Evolutionary conservation across 768 basidiomycete genomes (phyloP), one percentile per base, ranked within the genome.

Genomic region (Candolleomyces efflorescens): DNA sequence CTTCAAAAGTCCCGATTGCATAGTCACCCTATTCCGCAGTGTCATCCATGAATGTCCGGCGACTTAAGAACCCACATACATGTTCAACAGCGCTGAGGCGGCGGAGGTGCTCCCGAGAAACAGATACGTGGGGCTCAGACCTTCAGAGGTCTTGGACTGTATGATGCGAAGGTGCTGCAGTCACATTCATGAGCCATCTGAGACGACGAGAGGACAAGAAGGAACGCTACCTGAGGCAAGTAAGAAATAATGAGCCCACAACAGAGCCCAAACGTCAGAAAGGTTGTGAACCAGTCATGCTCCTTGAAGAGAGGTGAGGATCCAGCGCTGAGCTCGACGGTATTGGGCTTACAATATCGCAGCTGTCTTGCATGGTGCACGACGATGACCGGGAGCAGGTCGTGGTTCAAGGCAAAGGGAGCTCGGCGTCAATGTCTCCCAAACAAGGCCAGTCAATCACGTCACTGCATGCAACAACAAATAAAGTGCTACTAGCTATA

Each of bases 101-200:
- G 86, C 83, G 15, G 90, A 90, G 0, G 90, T 92, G 60, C 87
- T 87, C 6, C 97, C 97, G 0, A 98, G 82, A 5, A 98, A 76
- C 36, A 98, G 75, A 66, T 91, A 98, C 82, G 90, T 87, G 17
- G 95, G 93, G 60, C 90, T 94, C 61, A 98, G 85, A 0, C 97
- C 97, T 63, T 95, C 87, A 0, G 90, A 93, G 0, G 93, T 88
- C 39, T 83, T 80, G 22, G 84, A 79, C 51, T 76, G 68, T 64
- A 97, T 89, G 63, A 97, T 97, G 6, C 93, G 82, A 54, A 84
- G 73, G 64, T 92, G 92, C 88, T 93, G 41, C 4, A 36, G n/a
- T n/a, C n/a, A n/a, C 18, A 11, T 22, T 22, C 41, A 27, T 27
- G n/a, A 43, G 48, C 23, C 45, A 32, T 7, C 32, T 32, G 43